Percentiles rank a stretch among this genome's conserved stretches.
Conservation (phyloP, 176 grass and related monocot species). For the Oryza australiensis region DNA sequence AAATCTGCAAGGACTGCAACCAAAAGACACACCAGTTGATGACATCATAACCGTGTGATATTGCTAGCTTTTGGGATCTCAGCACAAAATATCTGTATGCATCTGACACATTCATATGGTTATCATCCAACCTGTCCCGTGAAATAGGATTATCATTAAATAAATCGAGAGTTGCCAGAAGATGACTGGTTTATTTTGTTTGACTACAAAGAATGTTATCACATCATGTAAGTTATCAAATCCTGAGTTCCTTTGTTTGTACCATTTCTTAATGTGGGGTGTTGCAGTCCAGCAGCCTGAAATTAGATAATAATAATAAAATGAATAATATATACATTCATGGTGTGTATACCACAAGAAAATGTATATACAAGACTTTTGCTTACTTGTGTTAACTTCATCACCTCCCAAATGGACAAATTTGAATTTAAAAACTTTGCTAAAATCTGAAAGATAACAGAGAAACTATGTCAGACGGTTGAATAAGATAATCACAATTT, state of each 20-base stretch:
- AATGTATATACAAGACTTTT: constrained; percentile 24
- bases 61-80: constrained; percentile 79
- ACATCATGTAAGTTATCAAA: constrained; percentile 29
- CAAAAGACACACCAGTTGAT: constrained; percentile 70
- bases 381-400: constrained; percentile 91
- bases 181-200: constrained; percentile 4
- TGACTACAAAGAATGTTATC: constrained; percentile 3
- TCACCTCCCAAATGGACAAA: constrained; percentile 92
- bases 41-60: constrained; percentile 85
- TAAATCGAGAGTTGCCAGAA: constrained; percentile 22
- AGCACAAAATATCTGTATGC: constrained; percentile 89
- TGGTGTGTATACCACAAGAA: constrained; percentile 13
- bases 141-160: constrained; percentile 29
- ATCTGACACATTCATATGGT: constrained; percentile 69
- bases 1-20: constrained; percentile 16
- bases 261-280: constrained; percentile 72
- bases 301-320: constrained; percentile 41
- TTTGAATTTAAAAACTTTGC: constrained; percentile 94
- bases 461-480: constrained; percentile 19
- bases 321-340: constrained; percentile 10
- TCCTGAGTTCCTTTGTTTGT: constrained; percentile 35
- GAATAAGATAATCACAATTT: constrained; percentile 30
- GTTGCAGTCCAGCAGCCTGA: constrained; percentile 78
- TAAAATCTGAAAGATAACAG: constrained; percentile 81
- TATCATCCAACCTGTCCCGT: constrained; percentile 61